Evolutionary conservation across 176 grass and related monocot genomes (phyloP).

Genomic region (Saccharum officinarum): DNA sequence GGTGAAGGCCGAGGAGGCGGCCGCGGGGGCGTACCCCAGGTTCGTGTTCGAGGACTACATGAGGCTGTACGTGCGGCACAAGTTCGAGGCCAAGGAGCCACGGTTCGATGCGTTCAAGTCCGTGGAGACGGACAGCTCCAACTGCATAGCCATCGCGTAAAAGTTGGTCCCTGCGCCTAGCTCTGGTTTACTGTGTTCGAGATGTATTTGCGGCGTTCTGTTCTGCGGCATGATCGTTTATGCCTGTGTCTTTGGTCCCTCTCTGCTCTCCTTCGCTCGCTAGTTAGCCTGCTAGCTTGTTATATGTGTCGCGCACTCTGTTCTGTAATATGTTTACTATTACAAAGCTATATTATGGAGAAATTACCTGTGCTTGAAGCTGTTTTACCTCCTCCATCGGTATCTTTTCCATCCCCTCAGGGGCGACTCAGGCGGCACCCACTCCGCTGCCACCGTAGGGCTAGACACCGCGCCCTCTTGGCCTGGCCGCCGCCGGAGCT

Average conservation of each 20-base stretch:
- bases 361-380: too few species aligned
- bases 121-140: conserved; percentile 41
- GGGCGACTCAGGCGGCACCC: too few species aligned
- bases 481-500: too few species aligned
- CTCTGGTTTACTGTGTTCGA: neutral
- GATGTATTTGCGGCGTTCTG: neutral
- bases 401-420: too few species aligned
- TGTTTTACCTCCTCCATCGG: too few species aligned
- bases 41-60: conserved; percentile 95
- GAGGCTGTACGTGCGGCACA: conserved; percentile 69
- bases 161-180: neutral
- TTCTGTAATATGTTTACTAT: neutral
- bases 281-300: neutral
- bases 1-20: conserved; percentile 1
- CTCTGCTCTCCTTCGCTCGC: neutral
- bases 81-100: conserved; percentile 86
- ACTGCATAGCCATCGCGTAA: conserved; percentile 52
- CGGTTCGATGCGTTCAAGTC: conserved; percentile 76
- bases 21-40: conserved; percentile 42
- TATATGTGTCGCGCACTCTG: neutral
- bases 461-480: too few species aligned
- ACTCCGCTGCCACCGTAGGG: too few species aligned
- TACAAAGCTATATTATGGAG: too few species aligned
- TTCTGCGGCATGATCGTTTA: neutral
- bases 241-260: neutral